Evolutionary conservation across 2,329 filamentous ascomycete species (phyloP).

Genomic region (Colletotrichum plurivorum): DNA sequence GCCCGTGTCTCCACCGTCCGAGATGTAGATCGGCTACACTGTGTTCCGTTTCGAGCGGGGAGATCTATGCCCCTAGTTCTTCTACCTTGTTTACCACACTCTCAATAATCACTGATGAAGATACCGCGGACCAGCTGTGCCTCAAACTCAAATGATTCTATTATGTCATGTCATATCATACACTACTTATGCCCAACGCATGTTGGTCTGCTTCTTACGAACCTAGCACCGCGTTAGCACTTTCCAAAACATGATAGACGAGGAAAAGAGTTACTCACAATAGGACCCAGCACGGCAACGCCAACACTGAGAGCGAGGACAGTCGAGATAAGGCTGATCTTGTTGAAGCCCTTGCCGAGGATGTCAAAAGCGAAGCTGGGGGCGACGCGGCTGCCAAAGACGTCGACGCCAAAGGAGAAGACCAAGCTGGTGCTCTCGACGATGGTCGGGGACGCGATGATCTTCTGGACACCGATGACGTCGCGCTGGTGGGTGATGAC

Average conservation of each 20-base stretch:
- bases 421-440: constrained; percentile 94
- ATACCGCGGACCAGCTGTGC: neutral
- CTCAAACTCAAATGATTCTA: constrained; percentile 24
- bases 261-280: constrained; percentile 73
- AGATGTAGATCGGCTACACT: too few species aligned
- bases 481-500: constrained; percentile 87
- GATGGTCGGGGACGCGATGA: constrained; percentile 82
- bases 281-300: constrained; percentile 83
- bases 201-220: constrained; percentile 78
- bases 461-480: constrained; percentile 79
- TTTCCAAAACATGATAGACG: neutral
- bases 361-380: constrained; percentile 94
- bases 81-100: too few species aligned
- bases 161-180: constrained; percentile 33
- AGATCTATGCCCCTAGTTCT: too few species aligned
- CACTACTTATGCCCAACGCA: constrained; percentile 63
- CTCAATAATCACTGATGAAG: neutral
- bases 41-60: too few species aligned
- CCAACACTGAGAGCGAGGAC: constrained; percentile 84
- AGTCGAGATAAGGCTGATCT: constrained; percentile 85
- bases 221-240: constrained; percentile 60
- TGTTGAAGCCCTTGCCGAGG: constrained; percentile 93
- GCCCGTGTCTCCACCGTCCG: too few species aligned
- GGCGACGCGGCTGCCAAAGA: constrained; percentile 89
- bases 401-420: constrained; percentile 88